Base-by-base conservation (phyloP, 495 filamentous ascomycete genomes). In the Tuber melanosporum region DNA sequence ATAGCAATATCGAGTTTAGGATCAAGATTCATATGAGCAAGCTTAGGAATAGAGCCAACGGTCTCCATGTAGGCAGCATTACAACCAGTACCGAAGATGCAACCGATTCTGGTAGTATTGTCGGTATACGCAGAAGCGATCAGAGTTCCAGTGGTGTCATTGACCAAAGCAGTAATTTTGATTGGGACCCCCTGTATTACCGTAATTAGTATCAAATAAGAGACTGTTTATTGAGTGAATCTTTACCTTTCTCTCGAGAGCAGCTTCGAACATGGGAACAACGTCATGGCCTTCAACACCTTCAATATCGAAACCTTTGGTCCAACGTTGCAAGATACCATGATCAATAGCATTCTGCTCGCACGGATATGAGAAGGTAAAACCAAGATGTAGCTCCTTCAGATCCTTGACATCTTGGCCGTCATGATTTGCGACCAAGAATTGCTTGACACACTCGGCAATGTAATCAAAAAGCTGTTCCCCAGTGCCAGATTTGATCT, bases 31-130 rank as follows among this genome's bases (percentile, higher is more conserved):
- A 96, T 89, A 87, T 98, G 92, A 15, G 92, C 94, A 69, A 99
- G 89, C 87, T 99, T 99, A 78, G 95, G 95, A 62, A 98, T 90
- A 2, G 92, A 94, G 52, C 94, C 95, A 76, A 89, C 91, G 82
- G 95, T 86, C 85, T 99, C 95, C 92, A 99, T 96, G 86, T 99
- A 99, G 49, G 95, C 95, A 73, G 95, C 96, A 84, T 99, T 99
- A 85, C 96, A 97, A 77, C 95, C 95, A 20, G 95, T 99, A 79
- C 95, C 95, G 85, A 99, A 99, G 83, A 99, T 99, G 84, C 94
- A 97, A 75, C 95, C 95, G 83, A 99, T 97, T 86, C 90, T 93
- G 89, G 97, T 94, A 71, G 90, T 90, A 47, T 90, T 82, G 84
- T 99, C 96, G 62, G 95, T 98, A 86, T 99, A 99, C 39, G 92